These are phyloP conservation scores for Fraxinus dipetala DNA, from an alignment of 305 asterid species.

Conservation along the genomic window DNA sequence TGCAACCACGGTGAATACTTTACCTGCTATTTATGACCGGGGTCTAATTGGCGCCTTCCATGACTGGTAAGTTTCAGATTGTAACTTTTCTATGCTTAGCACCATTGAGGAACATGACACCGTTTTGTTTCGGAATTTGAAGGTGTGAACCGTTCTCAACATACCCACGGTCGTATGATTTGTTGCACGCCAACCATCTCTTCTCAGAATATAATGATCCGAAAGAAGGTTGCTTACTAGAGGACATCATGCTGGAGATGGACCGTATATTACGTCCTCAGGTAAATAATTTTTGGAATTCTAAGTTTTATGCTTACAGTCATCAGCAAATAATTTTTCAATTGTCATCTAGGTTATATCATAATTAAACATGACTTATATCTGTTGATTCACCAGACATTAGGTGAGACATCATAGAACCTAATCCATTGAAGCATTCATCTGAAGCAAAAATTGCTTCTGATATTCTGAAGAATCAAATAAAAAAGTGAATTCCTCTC, in stretches of 20 bases:
- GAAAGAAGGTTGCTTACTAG: conserved; percentile 68
- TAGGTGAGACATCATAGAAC: neutral
- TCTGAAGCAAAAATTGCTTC: neutral
- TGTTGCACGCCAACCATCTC: conserved; percentile 69
- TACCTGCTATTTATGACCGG: conserved; percentile 66
- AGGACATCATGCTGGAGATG: conserved; percentile 85
- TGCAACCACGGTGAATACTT: conserved; percentile 47
- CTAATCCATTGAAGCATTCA: neutral
- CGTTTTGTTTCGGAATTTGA: conserved; percentile 15
- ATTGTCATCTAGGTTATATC: neutral
- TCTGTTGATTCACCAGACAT: neutral
- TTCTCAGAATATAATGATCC: conserved; percentile 52
- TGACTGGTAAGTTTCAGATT: conserved; percentile 53
- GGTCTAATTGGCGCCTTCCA: conserved; percentile 75
- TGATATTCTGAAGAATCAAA: neutral
- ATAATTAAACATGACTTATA: neutral
- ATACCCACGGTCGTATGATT: conserved; percentile 60
- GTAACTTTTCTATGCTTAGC: neutral
- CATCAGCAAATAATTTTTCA: neutral
- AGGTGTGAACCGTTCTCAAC: conserved; percentile 60
- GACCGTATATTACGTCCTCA: conserved; percentile 76
- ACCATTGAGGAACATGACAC: neutral
- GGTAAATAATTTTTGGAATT: conserved; percentile 33
- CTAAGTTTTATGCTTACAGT: neutral
- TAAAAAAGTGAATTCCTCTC: neutral